phyloP scores from a whole-genome alignment of 495 filamentous ascomycete genomes.

The Talaromyces thailandensis region DNA sequence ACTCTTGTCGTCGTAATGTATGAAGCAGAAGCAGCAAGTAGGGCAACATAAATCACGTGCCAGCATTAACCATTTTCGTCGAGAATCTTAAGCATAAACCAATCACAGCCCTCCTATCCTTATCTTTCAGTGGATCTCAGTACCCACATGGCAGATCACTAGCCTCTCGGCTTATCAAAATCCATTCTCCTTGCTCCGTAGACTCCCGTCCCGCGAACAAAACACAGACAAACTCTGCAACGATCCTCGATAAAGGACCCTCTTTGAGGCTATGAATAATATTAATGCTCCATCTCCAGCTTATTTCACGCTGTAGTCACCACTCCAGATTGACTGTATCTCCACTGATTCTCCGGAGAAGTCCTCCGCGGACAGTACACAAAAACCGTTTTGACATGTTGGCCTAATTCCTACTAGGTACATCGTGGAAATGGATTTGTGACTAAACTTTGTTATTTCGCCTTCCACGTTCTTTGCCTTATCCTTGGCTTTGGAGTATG shows the following conservation, averaged over 20 bases:
- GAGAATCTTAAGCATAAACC: not conserved
- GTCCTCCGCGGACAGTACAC: not conserved
- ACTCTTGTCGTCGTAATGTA: not conserved
- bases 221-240: not conserved
- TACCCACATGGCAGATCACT: not conserved
- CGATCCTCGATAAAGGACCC: not conserved
- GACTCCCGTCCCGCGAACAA: not conserved
- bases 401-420: not conserved
- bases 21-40: not conserved
- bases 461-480: not conserved
- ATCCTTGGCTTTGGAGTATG: not conserved
- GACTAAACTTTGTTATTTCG: not conserved
- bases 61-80: not conserved
- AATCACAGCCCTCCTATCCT: not conserved
- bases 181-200: not conserved
- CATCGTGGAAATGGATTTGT: not conserved
- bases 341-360: conserved; percentile 3
- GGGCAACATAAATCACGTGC: conserved; percentile 6
- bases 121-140: not conserved
- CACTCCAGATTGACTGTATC: not conserved
- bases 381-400: not conserved
- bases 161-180: not conserved
- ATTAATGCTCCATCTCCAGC: not conserved
- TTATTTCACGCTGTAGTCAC: not conserved
- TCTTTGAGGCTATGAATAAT: not conserved